Base-by-base conservation (phyloP, 176 grass and related monocot species). In the Oryza australiensis region DNA sequence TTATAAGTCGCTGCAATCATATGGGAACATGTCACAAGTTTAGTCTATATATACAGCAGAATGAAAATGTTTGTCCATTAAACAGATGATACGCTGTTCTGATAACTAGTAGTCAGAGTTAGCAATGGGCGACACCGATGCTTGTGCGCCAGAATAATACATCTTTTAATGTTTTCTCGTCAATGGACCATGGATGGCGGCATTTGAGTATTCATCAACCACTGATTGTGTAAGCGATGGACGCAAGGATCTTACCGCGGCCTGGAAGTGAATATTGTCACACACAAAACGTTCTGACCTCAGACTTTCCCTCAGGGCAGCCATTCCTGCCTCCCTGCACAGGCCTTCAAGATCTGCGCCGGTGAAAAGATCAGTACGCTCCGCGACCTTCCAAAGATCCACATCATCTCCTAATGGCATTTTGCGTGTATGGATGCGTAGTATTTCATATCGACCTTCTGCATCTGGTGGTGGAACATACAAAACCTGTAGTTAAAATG, bases 261-360 rank as follows among this genome's bases (percentile, higher is more conserved):
- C 67, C 71, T 88, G 81, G 73, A 94, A 94, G 77, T 94, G 88
- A 57, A n/a, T 79, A 51, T 66, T 68, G 29, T 66, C 72, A 48
- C 42, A 18, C 34, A 91, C 73, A 1, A 6, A 86, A 86, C 35
- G 76, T 20, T 85, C 79, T 55, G 81, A 85, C 40, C 89, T n/a
- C 46, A 91, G 27, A 82, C 91, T 76, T 90, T 91, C 92, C 76
- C 95, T 89, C 53, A 94, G 32, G 70, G 90, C 90, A 49, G 72
- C 76, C 86, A 94, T 94, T 78, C 92, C 92, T 26, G 92, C 90
- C 75, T 98, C 92, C 55, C 82, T 89, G 74, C 90, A 98, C 14
- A 98, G 82, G 30, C 95, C 86, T 87, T 98, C 88, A 1, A 98
- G 84, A 81, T 95, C 92, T 57, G 90, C 92, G 16, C 92, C 90